Evolutionary conservation across 495 filamentous ascomycete species (phyloP).

Genomic region (Thozetella sp.): DNA sequence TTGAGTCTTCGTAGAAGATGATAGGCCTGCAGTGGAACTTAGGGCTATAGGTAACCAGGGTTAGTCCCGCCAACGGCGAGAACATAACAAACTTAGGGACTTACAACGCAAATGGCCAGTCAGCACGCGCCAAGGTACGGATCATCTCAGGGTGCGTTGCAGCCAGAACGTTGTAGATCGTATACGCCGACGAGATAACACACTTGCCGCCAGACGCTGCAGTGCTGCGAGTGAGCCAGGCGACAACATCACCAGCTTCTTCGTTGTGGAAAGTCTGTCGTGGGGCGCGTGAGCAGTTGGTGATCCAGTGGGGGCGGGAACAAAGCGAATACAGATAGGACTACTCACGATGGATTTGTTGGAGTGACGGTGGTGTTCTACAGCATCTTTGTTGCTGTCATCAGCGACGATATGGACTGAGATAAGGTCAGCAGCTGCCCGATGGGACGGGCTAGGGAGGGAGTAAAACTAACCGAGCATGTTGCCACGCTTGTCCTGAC

Average conservation of each 20-base stretch:
- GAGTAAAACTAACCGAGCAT: slow-evolving; percentile 49
- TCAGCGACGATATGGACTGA: slow-evolving; percentile 56
- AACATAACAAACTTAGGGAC: slow-evolving; percentile 9
- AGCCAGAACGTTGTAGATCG: slow-evolving; percentile 67
- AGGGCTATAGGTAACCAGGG: slow-evolving; percentile 32
- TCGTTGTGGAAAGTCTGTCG: slow-evolving; percentile 74
- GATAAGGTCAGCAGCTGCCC: slow-evolving; percentile 13
- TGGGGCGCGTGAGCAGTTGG: neutral
- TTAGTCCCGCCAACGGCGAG: neutral
- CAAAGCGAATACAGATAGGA: neutral
- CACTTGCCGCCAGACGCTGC: slow-evolving; percentile 61
- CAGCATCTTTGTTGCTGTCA: slow-evolving; percentile 38
- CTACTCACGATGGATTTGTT: slow-evolving; percentile 48
- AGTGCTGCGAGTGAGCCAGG: slow-evolving; percentile 58
- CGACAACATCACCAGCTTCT: slow-evolving; percentile 65
- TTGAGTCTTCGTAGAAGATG: slow-evolving; percentile 56
- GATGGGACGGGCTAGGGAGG: neutral
- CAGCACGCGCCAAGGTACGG: slow-evolving; percentile 52
- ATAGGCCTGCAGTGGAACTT: slow-evolving; percentile 56
- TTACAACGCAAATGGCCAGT: slow-evolving; percentile 69
- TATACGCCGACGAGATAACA: slow-evolving; percentile 60
- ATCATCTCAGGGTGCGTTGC: slow-evolving; percentile 63
- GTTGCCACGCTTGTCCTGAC: slow-evolving; percentile 59
- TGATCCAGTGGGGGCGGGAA: neutral
- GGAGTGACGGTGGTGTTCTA: slow-evolving; percentile 52